Percentiles rank a stretch among this genome's conserved stretches.
phyloP scores from a whole-genome alignment of 2,329 filamentous ascomycete genomes.

The Cladosporium cucumerinum region DNA sequence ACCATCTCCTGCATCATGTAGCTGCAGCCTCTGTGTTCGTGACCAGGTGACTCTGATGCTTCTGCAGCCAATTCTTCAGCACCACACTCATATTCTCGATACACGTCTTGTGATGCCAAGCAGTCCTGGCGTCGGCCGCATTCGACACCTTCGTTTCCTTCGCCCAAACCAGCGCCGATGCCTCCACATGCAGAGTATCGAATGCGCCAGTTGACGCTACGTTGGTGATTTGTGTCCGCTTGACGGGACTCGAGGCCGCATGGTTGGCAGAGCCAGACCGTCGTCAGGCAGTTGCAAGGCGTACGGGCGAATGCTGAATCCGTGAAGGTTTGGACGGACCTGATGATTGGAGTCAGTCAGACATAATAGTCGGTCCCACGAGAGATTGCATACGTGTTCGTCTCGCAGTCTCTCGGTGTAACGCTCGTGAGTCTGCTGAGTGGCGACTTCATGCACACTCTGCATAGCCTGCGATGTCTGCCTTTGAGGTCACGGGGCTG shows the following conservation, averaged over 20 bases:
- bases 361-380: not conserved
- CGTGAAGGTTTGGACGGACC: constrained; percentile 32
- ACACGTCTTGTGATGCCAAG: constrained; percentile 70
- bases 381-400: not conserved
- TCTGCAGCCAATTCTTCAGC: constrained; percentile 66
- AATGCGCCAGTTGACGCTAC: constrained; percentile 85
- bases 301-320: constrained; percentile 51
- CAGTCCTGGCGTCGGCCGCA: constrained; percentile 78
- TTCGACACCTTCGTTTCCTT: constrained; percentile 81
- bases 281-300: constrained; percentile 57
- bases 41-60: constrained; percentile 31
- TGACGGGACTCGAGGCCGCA: constrained; percentile 70
- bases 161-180: constrained; percentile 80
- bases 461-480: constrained; percentile 78
- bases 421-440: constrained; percentile 40
- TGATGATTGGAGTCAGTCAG: constrained; percentile 1
- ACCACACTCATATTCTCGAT: constrained; percentile 82
- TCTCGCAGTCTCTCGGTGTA: not conserved
- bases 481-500: constrained; percentile 63
- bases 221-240: constrained; percentile 56
- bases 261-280: constrained; percentile 80
- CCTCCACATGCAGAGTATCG: constrained; percentile 77
- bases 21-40: constrained; percentile 59
- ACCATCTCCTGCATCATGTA: constrained; percentile 87
- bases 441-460: constrained; percentile 68